Percentiles rank a stretch among this genome's conserved stretches.
These are phyloP conservation scores for Colletotrichum theobromicola DNA, from an alignment of 2,329 filamentous ascomycete genomes.

Conservation along the genomic window DNA sequence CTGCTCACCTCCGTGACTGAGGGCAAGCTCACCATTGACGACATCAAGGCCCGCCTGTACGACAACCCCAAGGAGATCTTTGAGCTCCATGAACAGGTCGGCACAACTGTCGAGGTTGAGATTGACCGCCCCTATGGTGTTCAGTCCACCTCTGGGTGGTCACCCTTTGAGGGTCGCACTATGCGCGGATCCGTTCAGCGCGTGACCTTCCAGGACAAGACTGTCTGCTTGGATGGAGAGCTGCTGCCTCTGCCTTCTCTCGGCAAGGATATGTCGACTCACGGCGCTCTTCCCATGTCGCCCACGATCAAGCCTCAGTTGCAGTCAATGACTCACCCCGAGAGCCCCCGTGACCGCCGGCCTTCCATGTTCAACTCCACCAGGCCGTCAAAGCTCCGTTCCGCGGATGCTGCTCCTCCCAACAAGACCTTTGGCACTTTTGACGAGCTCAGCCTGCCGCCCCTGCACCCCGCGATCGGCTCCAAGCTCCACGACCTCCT, in stretches of 20 bases:
- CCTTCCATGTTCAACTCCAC: slow-evolving; percentile 33
- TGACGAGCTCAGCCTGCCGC: slow-evolving; percentile 53
- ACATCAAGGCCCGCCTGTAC: slow-evolving; percentile 73
- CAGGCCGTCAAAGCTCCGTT: slow-evolving; percentile 35
- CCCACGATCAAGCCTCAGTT: slow-evolving; percentile 61
- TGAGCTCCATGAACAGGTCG: slow-evolving; percentile 80
- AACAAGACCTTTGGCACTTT: slow-evolving; percentile 20
- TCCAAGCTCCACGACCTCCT: slow-evolving; percentile 76
- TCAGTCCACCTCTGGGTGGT: slow-evolving; percentile 61
- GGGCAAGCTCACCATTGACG: slow-evolving; percentile 74
- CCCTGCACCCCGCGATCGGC: slow-evolving; percentile 56
- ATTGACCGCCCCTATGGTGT: slow-evolving; percentile 73
- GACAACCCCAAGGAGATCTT: slow-evolving; percentile 84
- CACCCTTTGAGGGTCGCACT: slow-evolving; percentile 72
- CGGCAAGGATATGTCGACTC: slow-evolving; percentile 79
- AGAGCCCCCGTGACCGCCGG: slow-evolving; percentile 40
- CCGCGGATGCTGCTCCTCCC: slow-evolving; percentile 13
- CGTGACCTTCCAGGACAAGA: slow-evolving; percentile 77
- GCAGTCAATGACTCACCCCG: slow-evolving; percentile 38
- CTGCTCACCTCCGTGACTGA: slow-evolving; percentile 78
- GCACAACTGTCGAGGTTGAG: slow-evolving; percentile 76
- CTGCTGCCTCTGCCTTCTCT: slow-evolving; percentile 59
- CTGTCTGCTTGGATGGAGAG: slow-evolving; percentile 76
- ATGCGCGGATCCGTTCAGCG: slow-evolving; percentile 75
- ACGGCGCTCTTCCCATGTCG: slow-evolving; percentile 61